phyloP scores from a whole-genome alignment of 352 stramenopile genomes.

The Pythium guiyangense region DNA sequence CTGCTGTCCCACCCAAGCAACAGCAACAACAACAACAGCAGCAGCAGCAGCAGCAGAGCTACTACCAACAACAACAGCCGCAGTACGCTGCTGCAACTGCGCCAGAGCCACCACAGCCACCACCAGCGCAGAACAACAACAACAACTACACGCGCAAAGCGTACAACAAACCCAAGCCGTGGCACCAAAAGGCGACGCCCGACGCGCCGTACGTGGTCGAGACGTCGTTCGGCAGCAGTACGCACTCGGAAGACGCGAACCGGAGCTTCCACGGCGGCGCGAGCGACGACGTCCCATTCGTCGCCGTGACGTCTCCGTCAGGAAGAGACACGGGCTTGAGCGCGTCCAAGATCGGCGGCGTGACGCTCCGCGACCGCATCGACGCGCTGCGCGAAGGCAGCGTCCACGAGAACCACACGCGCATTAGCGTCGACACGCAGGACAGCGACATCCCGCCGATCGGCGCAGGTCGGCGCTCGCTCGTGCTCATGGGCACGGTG shows the following conservation, averaged over 20 bases:
- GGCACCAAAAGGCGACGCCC: conserved; percentile 2
- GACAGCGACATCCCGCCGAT: conserved; percentile 18
- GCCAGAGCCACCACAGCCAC: conserved; percentile 12
- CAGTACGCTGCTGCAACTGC: conserved; percentile 2
- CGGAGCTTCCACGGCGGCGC: conserved; percentile 9
- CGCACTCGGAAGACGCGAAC: conserved; percentile 11
- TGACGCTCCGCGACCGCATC: conserved; percentile 56
- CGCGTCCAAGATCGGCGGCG: conserved; percentile 8
- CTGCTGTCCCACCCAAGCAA: conserved; percentile 9
- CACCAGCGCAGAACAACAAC: conserved; percentile 3
- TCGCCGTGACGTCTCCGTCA: conserved; percentile 22
- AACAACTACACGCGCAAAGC: conserved; percentile 14
- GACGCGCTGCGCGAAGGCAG: conserved; percentile 48
- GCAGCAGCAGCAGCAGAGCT: conserved; percentile 6
- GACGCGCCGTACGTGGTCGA: conserved; percentile 6
- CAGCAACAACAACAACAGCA: conserved; percentile 10
- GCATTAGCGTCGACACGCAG: conserved; percentile 33
- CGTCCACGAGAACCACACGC: conserved; percentile 42
- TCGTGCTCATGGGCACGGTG: conserved; percentile 30
- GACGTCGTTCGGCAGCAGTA: conserved; percentile 8
- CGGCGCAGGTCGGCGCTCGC: conserved; percentile 18
- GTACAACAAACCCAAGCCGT: conserved; percentile 10
- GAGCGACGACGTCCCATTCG: conserved; percentile 11
- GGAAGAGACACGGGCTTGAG: conserved; percentile 5
- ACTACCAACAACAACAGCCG: conserved; percentile 8